Base-by-base conservation (phyloP, 306 rosid species). In the Canavalia ensiformis region DNA sequence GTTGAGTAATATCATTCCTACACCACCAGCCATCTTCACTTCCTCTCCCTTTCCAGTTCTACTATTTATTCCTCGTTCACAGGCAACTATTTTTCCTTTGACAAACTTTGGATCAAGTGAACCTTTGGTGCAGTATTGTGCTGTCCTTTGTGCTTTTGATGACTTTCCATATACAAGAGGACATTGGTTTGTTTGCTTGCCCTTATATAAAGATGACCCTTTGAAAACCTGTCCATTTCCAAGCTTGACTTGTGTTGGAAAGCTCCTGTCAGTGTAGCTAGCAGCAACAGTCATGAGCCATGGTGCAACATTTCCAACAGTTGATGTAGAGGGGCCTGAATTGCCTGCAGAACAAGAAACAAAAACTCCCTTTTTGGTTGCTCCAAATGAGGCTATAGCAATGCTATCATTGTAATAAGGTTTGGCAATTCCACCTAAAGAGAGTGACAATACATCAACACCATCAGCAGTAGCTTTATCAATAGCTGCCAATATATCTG, bases 211-310 rank as follows among this genome's bases (percentile, higher is more conserved):
- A 75, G 92, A 91, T 5, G 91, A 80, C 31, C 95, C 95, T 82
- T 78, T 74, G 57, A 89, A 91, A 37, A 6, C 52, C 33, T 82
- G 41, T 54, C 92, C 90, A 75, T 87, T 84, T 1, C 95, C 95
- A 3, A 91, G 92, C 78, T 81, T 87, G 49, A 91, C 86, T 54
- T 51, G 55, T 29, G 91, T 83, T 30, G 89, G 91, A 12, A 91
- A 91, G 31, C 56, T 84, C 55, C 92, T 42, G 68, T 91, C 95
- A 7, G 74, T 91, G 84, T 89, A 89, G 89, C 95, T 91, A 7
- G 92, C 92, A 66, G 86, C 95, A 5, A 91, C 89, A 13, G 95
- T 89, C 87, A 87, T 87, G 84, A 89, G 79, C 95, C 92, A 91
- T 34, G 95, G 95, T 0, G 95, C 92, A 1, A 70, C 82, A 58